Conservation (phyloP, 257 asterid genomes). For the Coffea canephora region DNA sequence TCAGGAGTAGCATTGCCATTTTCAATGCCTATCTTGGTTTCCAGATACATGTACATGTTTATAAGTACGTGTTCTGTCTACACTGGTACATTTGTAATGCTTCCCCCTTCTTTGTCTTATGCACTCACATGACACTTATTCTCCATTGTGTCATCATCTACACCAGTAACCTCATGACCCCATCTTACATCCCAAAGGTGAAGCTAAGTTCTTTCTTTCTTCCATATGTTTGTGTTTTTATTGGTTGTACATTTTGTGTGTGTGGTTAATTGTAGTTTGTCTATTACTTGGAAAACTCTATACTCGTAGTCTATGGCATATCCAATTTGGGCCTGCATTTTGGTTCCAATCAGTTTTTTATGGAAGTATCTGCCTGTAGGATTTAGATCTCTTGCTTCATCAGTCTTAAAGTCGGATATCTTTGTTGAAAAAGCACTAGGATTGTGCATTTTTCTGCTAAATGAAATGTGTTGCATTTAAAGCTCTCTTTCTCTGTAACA, state of each 20-base stretch:
- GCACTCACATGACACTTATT: not conserved
- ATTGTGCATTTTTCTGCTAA: not conserved
- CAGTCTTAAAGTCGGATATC: not conserved
- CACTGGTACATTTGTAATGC: not conserved
- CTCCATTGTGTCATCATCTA: not conserved
- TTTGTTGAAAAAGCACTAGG: not conserved
- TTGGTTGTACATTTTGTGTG: not conserved
- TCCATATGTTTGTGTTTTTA: not conserved
- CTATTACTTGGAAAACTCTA: not conserved
- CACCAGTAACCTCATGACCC: not conserved
- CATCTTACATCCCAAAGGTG: not conserved
- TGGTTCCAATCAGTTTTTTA: not conserved
- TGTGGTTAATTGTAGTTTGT: no score
- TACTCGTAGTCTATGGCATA: not conserved
- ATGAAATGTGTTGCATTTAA: not conserved
- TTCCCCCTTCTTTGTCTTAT: not conserved
- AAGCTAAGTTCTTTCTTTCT: not conserved
- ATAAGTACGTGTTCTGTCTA: not conserved
- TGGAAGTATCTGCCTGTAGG: not conserved
- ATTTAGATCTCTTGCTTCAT: not conserved
- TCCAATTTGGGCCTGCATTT: not conserved
- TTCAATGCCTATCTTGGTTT: not conserved
- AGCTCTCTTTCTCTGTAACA: not conserved
- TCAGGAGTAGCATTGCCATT: not conserved
- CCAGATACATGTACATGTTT: not conserved